phyloP scores from a whole-genome alignment of 2,329 filamentous ascomycete species.

The Colletotrichum truncatum region DNA sequence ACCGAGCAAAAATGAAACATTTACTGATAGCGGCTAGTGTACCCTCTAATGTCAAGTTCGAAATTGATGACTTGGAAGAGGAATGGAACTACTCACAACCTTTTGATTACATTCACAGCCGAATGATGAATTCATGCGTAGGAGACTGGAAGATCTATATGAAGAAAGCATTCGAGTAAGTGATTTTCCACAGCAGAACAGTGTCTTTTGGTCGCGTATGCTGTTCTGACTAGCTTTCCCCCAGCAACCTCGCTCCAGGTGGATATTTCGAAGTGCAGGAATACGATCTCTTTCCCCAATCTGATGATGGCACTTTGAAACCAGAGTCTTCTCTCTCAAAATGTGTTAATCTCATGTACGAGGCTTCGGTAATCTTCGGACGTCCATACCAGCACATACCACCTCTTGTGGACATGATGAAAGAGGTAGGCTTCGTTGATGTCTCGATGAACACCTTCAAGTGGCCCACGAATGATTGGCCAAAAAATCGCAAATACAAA shows the following conservation, averaged over 20 bases:
- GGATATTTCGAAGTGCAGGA: conserved; percentile 56
- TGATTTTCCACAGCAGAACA: rapidly evolving
- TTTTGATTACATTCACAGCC: conserved; percentile 68
- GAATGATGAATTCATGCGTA: conserved; percentile 62
- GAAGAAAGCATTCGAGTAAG: conserved; percentile 49
- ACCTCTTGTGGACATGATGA: conserved; percentile 33
- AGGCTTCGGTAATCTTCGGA: conserved; percentile 32
- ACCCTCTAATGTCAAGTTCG: conserved; percentile 47
- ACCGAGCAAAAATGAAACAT: too few species aligned
- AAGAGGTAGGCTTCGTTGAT: conserved; percentile 42
- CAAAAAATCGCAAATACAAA: conserved; percentile 39
- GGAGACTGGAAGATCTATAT: conserved; percentile 60
- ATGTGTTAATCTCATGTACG: conserved; percentile 31
- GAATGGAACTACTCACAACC: conserved; percentile 44
- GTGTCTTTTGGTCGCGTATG: background rate
- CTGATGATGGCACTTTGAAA: conserved; percentile 49
- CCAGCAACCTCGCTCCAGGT: conserved; percentile 56
- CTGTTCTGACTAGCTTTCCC: conserved; percentile 41
- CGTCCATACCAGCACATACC: conserved; percentile 35
- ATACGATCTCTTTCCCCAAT: conserved; percentile 45
- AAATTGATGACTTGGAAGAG: conserved; percentile 46
- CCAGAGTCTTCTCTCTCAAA: conserved; percentile 26
- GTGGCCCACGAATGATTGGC: conserved; percentile 42
- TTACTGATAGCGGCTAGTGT: conserved; percentile 35
- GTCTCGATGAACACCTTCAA: conserved; percentile 39